Conservation (phyloP, 768 basidiomycete genomes). For the Phlegmacium glaucopus region DNA sequence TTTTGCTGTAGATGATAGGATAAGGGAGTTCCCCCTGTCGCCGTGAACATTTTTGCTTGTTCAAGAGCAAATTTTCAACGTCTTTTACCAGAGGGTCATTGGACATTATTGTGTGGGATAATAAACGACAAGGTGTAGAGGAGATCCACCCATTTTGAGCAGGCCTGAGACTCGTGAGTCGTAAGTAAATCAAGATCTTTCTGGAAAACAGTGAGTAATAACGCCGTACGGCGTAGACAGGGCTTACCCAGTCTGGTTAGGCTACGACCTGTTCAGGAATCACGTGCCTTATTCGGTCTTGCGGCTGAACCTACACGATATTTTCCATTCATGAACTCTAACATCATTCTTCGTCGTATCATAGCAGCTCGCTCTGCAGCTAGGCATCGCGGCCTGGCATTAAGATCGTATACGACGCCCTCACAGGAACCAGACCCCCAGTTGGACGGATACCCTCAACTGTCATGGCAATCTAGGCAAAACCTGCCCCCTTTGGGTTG, state of each 20-base stretch:
- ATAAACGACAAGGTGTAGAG: constrained; percentile 11
- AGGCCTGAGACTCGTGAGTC: constrained; percentile 7
- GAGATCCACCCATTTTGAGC: background rate
- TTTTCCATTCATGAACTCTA: constrained; percentile 32
- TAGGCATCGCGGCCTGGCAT: constrained; percentile 14
- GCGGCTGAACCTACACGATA: background rate
- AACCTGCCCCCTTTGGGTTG: constrained; percentile 62
- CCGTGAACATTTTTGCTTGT: constrained; percentile 36
- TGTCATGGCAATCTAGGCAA: constrained; percentile 67
- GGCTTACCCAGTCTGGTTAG: background rate
- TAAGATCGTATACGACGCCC: constrained; percentile 33
- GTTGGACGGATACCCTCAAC: constrained; percentile 67
- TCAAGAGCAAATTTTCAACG: constrained; percentile 42
- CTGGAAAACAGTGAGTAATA: constrained; percentile 16
- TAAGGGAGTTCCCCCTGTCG: constrained; percentile 49
- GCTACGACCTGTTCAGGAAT: background rate
- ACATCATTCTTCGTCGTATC: constrained; percentile 37
- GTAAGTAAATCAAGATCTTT: constrained; percentile 17
- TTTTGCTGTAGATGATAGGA: constrained; percentile 47
- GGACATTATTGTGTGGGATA: constrained; percentile 13
- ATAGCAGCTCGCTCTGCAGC: constrained; percentile 28
- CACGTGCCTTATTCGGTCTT: constrained; percentile 5
- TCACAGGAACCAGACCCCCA: constrained; percentile 57
- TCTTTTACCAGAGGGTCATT: constrained; percentile 22
- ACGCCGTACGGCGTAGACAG: background rate